Base-by-base conservation (phyloP, 2,329 filamentous ascomycete genomes). In the Cucurbitaria berberidis region DNA sequence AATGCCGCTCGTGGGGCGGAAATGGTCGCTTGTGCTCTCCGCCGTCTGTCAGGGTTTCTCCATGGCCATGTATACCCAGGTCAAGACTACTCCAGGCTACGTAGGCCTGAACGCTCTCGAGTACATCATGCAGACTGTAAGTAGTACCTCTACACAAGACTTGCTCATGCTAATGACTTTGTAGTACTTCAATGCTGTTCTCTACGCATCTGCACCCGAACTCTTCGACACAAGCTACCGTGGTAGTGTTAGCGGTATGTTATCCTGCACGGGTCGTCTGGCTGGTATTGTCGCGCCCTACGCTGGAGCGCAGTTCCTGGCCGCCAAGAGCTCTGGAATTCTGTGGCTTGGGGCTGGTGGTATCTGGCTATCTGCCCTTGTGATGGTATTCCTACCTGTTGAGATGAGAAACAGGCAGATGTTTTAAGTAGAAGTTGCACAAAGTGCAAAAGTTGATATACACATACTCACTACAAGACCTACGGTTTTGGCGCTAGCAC, bases 41-140 rank as follows among this genome's bases (percentile, higher is more conserved):
- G 66, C 67, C 34, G 41, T 66, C 15, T 67, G 63, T 21, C 66
- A 69, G 35, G 67, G 67, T 44, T 40, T 70, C 2, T 57, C 64
- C 0, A 70, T 70, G 67, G 67, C 67, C 16, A 67, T 70, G 64
- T 70, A 70, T 26, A 70, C 67, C 2, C 67, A 70, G 38, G 67
- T 70, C 2, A 52, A 51, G 15, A 62, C 51, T 9, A 68, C 67
- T 4, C 61, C 61, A 15, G 67, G 63, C 2, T 70, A 60, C 22
- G 67, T 70, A 8, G 67, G 67, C 2, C 21, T 70, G 18, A 70
- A 70, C 27, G 67, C 67, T 1, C 61, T 70, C 7, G 67, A 70
- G 41, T 70, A 70, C 43, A 65, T 70, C n/a, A 70, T 70, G 67
- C 67, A 70, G 46, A 70, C 67, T 22, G 66, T 67, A 48, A 55